These are phyloP conservation scores for Apiospora aurea DNA, from an alignment of 2,329 filamentous ascomycete genomes.

Conservation along the genomic window DNA sequence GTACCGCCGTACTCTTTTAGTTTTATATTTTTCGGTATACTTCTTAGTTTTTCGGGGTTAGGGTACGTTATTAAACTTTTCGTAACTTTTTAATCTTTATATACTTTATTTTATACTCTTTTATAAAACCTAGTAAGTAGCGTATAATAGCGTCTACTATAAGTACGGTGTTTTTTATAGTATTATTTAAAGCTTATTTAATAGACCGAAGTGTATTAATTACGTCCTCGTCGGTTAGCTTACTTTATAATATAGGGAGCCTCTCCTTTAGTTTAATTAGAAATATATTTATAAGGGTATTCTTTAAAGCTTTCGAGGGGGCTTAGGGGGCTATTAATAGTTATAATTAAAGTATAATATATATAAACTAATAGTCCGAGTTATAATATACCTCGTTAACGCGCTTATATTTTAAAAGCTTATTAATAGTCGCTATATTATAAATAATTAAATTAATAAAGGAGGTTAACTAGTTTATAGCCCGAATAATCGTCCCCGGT, in stretches of 20 bases:
- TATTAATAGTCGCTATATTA: not conserved
- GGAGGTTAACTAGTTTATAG: fast-evolving
- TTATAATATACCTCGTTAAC: not conserved
- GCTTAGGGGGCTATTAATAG: not conserved
- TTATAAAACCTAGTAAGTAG: not conserved
- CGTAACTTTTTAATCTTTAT: not conserved
- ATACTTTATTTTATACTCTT: not conserved
- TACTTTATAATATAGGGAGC: too few species aligned
- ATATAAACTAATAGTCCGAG: not conserved
- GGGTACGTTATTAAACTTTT: too few species aligned
- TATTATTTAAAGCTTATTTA: too few species aligned
- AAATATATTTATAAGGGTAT: too few species aligned
- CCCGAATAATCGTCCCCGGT: not conserved
- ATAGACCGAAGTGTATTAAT: too few species aligned
- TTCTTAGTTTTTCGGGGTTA: not conserved
- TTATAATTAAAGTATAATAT: not conserved
- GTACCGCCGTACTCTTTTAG: not conserved
- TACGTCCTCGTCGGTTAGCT: too few species aligned
- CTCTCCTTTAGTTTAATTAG: too few species aligned
- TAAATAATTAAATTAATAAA: not conserved
- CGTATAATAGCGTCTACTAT: not conserved
- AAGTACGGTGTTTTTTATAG: not conserved
- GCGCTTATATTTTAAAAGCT: not conserved
- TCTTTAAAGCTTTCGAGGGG: not conserved
- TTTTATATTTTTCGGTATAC: not conserved